phyloP scores from a whole-genome alignment of 352 stramenopile species.

The Phytophthora brassicae region DNA sequence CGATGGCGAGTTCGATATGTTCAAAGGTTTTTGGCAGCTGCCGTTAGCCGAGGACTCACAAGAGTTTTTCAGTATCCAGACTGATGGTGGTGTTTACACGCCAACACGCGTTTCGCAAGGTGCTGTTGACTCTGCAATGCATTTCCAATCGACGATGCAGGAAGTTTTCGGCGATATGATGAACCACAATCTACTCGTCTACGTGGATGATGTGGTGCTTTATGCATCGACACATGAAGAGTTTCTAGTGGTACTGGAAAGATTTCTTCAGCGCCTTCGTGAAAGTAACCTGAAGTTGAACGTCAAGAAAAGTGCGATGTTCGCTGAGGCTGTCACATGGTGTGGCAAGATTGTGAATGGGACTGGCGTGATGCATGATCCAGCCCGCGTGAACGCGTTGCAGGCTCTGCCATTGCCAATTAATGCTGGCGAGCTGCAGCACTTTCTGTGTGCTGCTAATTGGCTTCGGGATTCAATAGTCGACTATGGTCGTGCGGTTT shows the following conservation, averaged over 20 bases:
- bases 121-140: constrained; percentile 2
- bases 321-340: constrained; percentile 11
- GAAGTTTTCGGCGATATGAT: constrained; percentile 2
- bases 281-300: constrained; percentile 27
- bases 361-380: neutral
- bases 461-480: constrained; percentile 7
- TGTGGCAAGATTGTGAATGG: constrained; percentile 15
- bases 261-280: constrained; percentile 13
- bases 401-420: neutral
- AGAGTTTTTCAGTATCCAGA: constrained; percentile 14
- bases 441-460: no score
- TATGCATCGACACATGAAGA: constrained; percentile 4
- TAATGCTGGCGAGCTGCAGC: constrained; percentile 10
- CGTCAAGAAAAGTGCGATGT: constrained; percentile 17
- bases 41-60: constrained; percentile 16
- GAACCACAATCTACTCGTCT: constrained; percentile 21
- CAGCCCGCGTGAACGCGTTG: neutral
- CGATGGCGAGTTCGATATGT: constrained; percentile 20
- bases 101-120: constrained; percentile 11
- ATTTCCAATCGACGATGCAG: constrained; percentile 23
- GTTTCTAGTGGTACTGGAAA: constrained; percentile 4
- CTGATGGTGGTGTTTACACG: constrained; percentile 13
- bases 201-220: constrained; percentile 29
- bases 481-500: constrained; percentile 5
- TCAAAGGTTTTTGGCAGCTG: constrained; percentile 31